Base-by-base conservation (phyloP, 768 basidiomycete species). In the Dioszegia hungarica region DNA sequence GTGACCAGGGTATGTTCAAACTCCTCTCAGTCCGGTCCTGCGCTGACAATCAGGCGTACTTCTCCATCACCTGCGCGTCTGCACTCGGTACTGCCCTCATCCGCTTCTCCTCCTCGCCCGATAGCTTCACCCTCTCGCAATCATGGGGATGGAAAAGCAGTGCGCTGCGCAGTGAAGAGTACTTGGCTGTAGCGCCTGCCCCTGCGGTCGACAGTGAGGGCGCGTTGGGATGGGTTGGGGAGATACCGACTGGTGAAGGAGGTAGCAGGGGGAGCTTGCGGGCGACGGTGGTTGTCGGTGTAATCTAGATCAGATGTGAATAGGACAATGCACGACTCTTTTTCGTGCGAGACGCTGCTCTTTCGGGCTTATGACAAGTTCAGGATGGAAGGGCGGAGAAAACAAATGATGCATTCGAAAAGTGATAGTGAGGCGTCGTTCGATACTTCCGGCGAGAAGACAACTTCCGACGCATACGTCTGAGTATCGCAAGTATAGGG, bases 101-200 rank as follows among this genome's bases (percentile, higher is more conserved):
- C 50, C 81, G 85, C 36, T 94, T 94, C 73, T 83, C 85, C 45
- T 91, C 89, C 61, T 82, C 86, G 2, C 92, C 92, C 1, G 92
- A 95, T 68, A 80, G 82, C 40, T 94, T 95, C 71, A 81, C 85
- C 27, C 80, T 90, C 41, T 84, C 85, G 58, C 89, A 92, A 79
- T 89, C 87, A 61, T 94, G 90, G 92, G 92, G 91, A 0, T 93
- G 91, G 91, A 91, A 90, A 78, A 82, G 81, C 51, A 81, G 80
- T 56, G 81, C 82, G 19, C 69, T 85, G 47, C 71, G 80, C 38
- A 76, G 77, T n/a, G 80, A 81, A 63, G 80, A 80, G 66, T 80
- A 79, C 57, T 58, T 80, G 12, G 74, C 78, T 37, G 43, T 57
- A 3, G 41, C 58, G 60, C 64, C 38, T 70, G 60, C 33, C 1